These are phyloP conservation scores for Carex sylvatica DNA, from an alignment of 202 grass and related monocot genomes.

Conservation along the genomic window DNA sequence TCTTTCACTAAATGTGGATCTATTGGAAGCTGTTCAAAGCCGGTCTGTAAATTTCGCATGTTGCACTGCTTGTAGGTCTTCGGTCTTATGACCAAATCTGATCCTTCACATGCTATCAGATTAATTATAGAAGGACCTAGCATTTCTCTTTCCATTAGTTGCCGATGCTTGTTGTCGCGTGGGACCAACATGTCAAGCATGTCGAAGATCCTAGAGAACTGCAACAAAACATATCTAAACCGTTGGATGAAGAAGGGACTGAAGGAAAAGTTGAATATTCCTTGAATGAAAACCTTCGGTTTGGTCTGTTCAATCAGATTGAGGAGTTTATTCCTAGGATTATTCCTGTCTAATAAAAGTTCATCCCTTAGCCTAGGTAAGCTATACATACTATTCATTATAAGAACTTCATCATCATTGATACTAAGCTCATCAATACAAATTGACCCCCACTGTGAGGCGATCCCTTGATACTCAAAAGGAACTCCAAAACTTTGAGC, in stretches of 20 bases:
- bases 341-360: too few relatives aligned
- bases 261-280: slow-evolving; percentile 38
- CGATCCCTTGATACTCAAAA: slow-evolving; percentile 48
- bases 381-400: slow-evolving; percentile 40
- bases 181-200: slow-evolving; percentile 37
- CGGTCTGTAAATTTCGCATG: slow-evolving; percentile 30
- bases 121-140: slow-evolving; percentile 29
- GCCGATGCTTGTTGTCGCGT: slow-evolving; percentile 40
- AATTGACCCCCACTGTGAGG: slow-evolving; percentile 50
- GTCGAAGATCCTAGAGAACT: slow-evolving; percentile 43
- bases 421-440: slow-evolving; percentile 45
- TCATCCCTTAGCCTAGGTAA: too few relatives aligned
- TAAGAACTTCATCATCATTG: slow-evolving; percentile 41
- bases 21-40: slow-evolving; percentile 47
- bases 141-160: slow-evolving; percentile 37
- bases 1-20: slow-evolving; percentile 23
- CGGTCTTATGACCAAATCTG: slow-evolving; percentile 47
- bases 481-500: slow-evolving; percentile 53
- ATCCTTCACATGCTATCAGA: slow-evolving; percentile 58
- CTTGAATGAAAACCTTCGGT: slow-evolving; percentile 46
- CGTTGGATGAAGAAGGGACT: slow-evolving; percentile 49
- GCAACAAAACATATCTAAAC: slow-evolving; percentile 39
- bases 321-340: slow-evolving; percentile 27
- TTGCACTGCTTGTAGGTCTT: slow-evolving; percentile 61
- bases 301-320: slow-evolving; percentile 37